Percentiles rank a stretch among this genome's conserved stretches.
Evolutionary conservation across 169 alveolate species (phyloP).

Genomic region (Eimeria maxima): DNA sequence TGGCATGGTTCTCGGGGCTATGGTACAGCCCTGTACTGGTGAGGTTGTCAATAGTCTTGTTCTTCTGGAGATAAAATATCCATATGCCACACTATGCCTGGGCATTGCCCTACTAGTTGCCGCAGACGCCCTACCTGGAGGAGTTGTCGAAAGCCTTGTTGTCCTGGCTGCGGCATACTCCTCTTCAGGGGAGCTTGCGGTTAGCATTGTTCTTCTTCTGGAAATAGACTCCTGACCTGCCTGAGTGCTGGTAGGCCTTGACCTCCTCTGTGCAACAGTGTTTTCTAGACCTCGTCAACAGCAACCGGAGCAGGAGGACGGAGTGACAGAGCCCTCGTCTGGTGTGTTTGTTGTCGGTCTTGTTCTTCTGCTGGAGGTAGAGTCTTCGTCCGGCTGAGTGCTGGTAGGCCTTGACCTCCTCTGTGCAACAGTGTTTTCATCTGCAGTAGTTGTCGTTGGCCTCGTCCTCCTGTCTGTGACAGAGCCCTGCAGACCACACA

Average conservation of each 20-base stretch:
- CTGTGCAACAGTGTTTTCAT: background rate
- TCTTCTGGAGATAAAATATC: background rate
- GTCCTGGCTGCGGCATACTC: no score
- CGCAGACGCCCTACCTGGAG: background rate
- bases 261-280: background rate
- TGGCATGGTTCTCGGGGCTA: background rate
- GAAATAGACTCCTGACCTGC: background rate
- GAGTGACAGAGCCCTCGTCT: background rate
- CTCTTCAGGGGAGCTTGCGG: background rate
- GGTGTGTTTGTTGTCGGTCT: background rate
- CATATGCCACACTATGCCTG: background rate
- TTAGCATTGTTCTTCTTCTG: background rate
- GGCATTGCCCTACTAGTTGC: background rate
- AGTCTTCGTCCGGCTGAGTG: background rate
- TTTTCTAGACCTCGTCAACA: background rate
- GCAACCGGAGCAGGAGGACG: background rate
- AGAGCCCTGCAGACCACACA: no score
- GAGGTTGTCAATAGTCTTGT: background rate
- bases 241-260: background rate
- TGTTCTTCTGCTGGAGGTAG: background rate
- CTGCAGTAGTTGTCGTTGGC: background rate
- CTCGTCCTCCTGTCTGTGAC: constrained; percentile 2
- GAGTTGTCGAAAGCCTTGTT: background rate
- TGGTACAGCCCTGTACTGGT: background rate
- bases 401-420: constrained; percentile 2